A percentile compares a stretch with the other conserved stretches of the same genome.
phyloP scores from a whole-genome alignment of 1,284 basidiomycete species.

The Leccinum angustisporum region DNA sequence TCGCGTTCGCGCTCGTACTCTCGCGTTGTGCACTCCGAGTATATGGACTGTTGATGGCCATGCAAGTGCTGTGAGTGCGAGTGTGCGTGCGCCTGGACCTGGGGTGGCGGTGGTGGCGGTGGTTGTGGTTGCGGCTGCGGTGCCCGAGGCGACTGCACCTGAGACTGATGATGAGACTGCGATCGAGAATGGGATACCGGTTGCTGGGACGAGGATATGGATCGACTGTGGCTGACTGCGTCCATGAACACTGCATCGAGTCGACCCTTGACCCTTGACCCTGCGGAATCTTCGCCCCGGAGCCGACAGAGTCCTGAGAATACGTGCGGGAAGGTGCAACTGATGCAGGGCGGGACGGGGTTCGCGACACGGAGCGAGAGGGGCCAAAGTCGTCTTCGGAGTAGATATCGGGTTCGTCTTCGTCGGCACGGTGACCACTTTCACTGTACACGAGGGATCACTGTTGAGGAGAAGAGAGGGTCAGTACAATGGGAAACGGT shows the following conservation, averaged over 20 bases:
- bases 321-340: conserved; percentile 32
- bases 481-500: conserved; percentile 1
- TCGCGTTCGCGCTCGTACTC: conserved; percentile 28
- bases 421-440: conserved; percentile 67
- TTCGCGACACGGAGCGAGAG: conserved; percentile 32
- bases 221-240: conserved; percentile 21
- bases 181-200: conserved; percentile 16
- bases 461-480: conserved; percentile 35
- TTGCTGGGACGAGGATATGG: conserved; percentile 24
- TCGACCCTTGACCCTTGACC: conserved; percentile 20
- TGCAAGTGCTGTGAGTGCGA: neutral
- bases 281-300: conserved; percentile 31
- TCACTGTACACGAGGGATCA: conserved; percentile 81
- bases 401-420: conserved; percentile 59
- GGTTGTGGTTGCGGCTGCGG: neutral
- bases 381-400: conserved; percentile 51
- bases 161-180: conserved; percentile 16
- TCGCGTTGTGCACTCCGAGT: conserved; percentile 24
- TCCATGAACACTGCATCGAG: conserved; percentile 28
- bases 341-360: conserved; percentile 29
- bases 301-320: conserved; percentile 31
- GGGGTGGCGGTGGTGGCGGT: too few relatives aligned
- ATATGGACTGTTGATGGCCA: conserved; percentile 12
- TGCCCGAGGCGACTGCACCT: neutral
- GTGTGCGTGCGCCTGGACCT: too few relatives aligned